Evolutionary conservation across 192 early-diverging fungal genomes (phyloP), one percentile per base, ranked within the genome.

Genomic region (Coemansia furcata): DNA sequence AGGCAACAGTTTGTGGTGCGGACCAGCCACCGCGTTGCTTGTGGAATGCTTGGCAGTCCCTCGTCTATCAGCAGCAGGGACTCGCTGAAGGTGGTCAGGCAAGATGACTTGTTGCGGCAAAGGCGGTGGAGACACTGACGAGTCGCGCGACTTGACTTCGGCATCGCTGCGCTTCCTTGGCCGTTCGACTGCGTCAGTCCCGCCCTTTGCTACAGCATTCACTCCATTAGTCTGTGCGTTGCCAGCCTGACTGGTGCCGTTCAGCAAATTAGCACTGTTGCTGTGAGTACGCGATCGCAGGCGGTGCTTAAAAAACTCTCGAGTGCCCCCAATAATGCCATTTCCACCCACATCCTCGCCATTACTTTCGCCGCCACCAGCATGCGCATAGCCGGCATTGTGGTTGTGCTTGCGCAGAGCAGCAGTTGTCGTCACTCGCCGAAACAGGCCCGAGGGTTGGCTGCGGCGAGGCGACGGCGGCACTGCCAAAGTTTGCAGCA

Each of bases 201-300:
- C 54, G 37, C 12, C 32, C 3, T n/a, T 57, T 10, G 35, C 38
- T 23, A 9, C 4, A 17, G 9, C 8, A 26, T 21, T 35, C 23
- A 2, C 37, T 29, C 50, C 65, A 66, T 58, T 58, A 2, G 65
- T 12, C 3, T 39, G 35, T n/a, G 30, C 30, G 11, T 4, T 15
- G 29, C 6, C 30, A 14, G 12, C 30, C 2, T 57, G 54, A 15
- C 29, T 7, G 5, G 15, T 32, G 32, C 30, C 54, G 17, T 57
- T 57, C 54, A 17, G 29, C 54, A 57, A 17, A 7, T 57, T 12
- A 17, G 54, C 29, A 44, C 44, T 65, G 60, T 57, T 75, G 69
- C 70, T 72, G 66, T 72, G 67, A 32, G 74, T 76, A 26, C 79
- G 79, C 9, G 79, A 39, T 15, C 79, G 74, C 38, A 82, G 59